A percentile compares a stretch with the other conserved stretches of the same genome.
Conservation (phyloP, 306 rosid species). For the Benincasa hispida region DNA sequence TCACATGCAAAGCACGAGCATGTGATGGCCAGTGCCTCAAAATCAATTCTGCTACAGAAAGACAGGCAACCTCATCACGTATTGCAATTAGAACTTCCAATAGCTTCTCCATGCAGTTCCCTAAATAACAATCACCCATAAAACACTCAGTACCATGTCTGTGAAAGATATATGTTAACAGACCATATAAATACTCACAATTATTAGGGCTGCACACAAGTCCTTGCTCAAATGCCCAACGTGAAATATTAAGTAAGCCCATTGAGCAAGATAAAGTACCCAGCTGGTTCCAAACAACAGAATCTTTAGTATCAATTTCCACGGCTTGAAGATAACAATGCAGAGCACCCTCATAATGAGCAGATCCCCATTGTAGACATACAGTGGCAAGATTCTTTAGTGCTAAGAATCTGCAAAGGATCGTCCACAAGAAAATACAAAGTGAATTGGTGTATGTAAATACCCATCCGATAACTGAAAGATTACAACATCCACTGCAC, state of each 20-base stretch:
- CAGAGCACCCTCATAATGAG: conserved; percentile 63
- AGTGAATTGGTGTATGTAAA: not conserved
- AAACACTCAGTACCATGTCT: conserved; percentile 11
- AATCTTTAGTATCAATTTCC: conserved; percentile 87
- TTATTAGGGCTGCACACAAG: conserved; percentile 92
- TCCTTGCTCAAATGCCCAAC: conserved; percentile 99
- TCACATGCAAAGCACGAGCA: conserved; percentile 83
- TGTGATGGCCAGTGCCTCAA: conserved; percentile 99
- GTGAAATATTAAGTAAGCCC: conserved; percentile 78
- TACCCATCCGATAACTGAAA: not conserved
- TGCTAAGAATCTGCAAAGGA: conserved; percentile 71
- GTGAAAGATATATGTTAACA: not conserved
- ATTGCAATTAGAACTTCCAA: conserved; percentile 97
- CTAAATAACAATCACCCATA: conserved; percentile 27
- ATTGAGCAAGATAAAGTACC: conserved; percentile 90
- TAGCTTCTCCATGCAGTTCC: conserved; percentile 99
- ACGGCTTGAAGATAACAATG: conserved; percentile 96
- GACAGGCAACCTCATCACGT: conserved; percentile 96
- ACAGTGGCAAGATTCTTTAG: conserved; percentile 89
- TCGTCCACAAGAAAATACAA: conserved; percentile 8
- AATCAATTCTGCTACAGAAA: conserved; percentile 78
- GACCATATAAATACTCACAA: conserved; percentile 37
- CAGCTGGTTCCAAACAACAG: conserved; percentile 94
- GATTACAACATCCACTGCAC: not conserved
- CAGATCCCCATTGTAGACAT: conserved; percentile 85